Conservation (phyloP, 2,329 filamentous ascomycete genomes). For the Claviceps pazoutovae region DNA sequence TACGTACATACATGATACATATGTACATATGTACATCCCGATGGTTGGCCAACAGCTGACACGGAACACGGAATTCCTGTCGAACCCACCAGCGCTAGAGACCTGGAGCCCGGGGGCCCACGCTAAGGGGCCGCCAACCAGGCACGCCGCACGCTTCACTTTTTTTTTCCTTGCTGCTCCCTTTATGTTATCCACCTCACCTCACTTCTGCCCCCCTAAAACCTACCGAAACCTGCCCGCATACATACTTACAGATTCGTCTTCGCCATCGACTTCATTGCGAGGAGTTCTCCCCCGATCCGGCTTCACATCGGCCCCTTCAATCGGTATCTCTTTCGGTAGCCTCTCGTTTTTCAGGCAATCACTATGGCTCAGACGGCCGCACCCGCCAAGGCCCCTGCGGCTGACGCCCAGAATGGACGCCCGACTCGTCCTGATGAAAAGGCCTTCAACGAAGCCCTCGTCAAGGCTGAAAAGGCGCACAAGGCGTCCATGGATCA, state of each 20-base stretch:
- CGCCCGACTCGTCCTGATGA: conserved; percentile 83
- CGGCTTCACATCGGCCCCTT: conserved; percentile 10
- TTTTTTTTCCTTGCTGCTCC: not conserved
- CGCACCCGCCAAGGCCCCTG: conserved; percentile 28
- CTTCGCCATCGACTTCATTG: conserved; percentile 1
- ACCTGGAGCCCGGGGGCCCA: not conserved
- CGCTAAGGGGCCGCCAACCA: not conserved
- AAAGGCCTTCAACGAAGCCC: conserved; percentile 63
- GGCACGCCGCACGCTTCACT: not conserved
- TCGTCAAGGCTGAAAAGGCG: conserved; percentile 76
- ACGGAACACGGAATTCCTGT: not conserved
- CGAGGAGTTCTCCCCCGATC: conserved; percentile 4
- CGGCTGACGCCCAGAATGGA: conserved; percentile 27
- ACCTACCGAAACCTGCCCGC: not conserved
- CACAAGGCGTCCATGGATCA: conserved; percentile 61
- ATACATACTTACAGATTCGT: not conserved
- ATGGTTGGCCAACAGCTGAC: too few relatives aligned
- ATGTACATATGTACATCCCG: too few relatives aligned
- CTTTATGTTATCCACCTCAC: not conserved
- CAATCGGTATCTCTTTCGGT: conserved; percentile 5
- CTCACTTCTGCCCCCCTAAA: not conserved
- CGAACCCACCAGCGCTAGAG: not conserved
- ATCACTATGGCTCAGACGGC: conserved; percentile 32
- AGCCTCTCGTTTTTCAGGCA: conserved; percentile 6
- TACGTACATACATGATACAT: too few relatives aligned